Evolutionary conservation across 2,329 filamentous ascomycete species (phyloP), one percentile per base, ranked within the genome.

Genomic region (Aspergillus sojae): DNA sequence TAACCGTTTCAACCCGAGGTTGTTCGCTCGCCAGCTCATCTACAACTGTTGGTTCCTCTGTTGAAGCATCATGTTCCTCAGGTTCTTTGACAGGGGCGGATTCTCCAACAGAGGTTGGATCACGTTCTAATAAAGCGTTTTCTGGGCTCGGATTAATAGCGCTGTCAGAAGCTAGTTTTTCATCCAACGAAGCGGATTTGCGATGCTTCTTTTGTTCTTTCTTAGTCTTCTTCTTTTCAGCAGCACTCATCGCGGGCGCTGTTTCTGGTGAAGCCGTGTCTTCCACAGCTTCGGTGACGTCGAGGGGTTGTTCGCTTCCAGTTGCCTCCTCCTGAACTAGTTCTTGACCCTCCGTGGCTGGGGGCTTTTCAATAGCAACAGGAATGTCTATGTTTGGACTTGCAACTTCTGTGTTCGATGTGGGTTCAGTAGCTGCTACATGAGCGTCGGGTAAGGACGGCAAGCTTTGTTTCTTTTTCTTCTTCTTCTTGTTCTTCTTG

Each of bases 191-290:
- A 32, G 60, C 58, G 56, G 63, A 53, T 28, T 64, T 64, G 10
- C 62, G 67, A 55, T 67, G 65, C 48, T 65, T 64, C 57, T 70
- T 69, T 60, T 70, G 72, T 61, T 71, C 68, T 46, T 73, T 74
- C 62, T 68, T 71, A 2, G 67, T 70, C 66, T 74, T 72, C 53
- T 68, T 72, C 60, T 68, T 73, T 39, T 69, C 67, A 23, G 69
- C 68, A 5, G 67, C 54, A 11, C 69, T 71, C 66, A 72, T 65
- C 2, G 60, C 60, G 19, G 57, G 28, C 26, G 63, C 53, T 14
- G 58, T 10, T 58, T 65, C 63, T 19, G 60, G 7, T 3, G 43
- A 41, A 43, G 45, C 26, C 52, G 61, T 57, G 5, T 57, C 57
- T 45, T 61, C 63, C n/a, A 48, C 36, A 5, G 21, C 26, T 52